A percentile compares a stretch with the other conserved stretches of the same genome.
Evolutionary conservation across 2,329 filamentous ascomycete species (phyloP).

Genomic region (Clarireedia monteithiana): DNA sequence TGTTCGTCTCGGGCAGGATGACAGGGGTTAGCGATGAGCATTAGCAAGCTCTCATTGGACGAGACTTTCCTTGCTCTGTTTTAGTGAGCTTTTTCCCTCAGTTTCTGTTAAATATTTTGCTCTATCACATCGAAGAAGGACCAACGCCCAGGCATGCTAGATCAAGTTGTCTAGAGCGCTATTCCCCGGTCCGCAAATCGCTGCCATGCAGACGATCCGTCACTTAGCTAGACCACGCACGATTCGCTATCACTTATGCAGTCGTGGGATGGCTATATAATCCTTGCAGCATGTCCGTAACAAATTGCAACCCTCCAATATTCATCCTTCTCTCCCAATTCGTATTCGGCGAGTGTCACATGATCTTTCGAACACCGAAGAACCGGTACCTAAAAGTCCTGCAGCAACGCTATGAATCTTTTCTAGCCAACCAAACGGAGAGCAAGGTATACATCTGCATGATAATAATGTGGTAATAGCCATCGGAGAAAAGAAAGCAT

Average conservation of each 20-base stretch:
- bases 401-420: conserved; percentile 5
- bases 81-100: neutral
- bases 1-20: neutral
- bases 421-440: conserved; percentile 5
- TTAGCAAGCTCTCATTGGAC: neutral
- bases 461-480: conserved; percentile 6
- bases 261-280: neutral
- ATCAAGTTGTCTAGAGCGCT: neutral
- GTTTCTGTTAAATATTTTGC: neutral
- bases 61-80: neutral
- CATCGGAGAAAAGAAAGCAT: conserved; percentile 2
- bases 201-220: conserved; percentile 5
- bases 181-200: neutral
- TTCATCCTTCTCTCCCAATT: conserved; percentile 2
- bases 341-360: conserved; percentile 5
- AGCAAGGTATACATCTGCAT: conserved; percentile 7
- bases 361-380: conserved; percentile 4
- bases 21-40: conserved; percentile 3
- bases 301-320: conserved; percentile 1
- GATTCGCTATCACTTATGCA: conserved; percentile 10
- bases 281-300: conserved; percentile 4
- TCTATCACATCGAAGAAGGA: neutral
- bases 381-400: conserved; percentile 7
- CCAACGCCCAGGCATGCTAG: neutral
- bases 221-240: neutral